A percentile compares a stretch with the other conserved stretches of the same genome.
Conservation (phyloP, 108 stramenopile species). For the Craspedostauros australis region DNA sequence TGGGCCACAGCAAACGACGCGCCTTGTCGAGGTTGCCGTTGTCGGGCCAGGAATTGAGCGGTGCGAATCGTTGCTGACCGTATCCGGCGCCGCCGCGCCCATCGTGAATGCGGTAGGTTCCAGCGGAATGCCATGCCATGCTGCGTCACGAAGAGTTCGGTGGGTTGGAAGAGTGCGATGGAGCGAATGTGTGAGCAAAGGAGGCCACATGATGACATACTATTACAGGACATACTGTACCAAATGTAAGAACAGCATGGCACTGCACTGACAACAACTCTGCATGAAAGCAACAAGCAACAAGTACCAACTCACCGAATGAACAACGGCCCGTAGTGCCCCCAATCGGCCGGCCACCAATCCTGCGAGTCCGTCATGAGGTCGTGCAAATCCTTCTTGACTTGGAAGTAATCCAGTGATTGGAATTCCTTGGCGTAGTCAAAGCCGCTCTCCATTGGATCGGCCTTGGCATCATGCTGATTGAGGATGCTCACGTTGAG, state of each 20-base stretch:
- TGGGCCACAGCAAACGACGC: conserved; percentile 60
- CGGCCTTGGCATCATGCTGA: conserved; percentile 28
- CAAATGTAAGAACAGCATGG: too few relatives aligned
- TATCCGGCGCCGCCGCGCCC: conserved; percentile 66
- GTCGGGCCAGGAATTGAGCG: conserved; percentile 76
- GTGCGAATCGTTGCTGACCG: conserved; percentile 60
- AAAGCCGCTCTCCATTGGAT: conserved; percentile 25
- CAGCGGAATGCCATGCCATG: conserved; percentile 60
- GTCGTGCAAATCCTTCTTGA: conserved; percentile 41
- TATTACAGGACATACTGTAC: too few relatives aligned
- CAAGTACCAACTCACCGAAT: conserved; percentile 46
- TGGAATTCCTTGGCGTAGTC: conserved; percentile 44
- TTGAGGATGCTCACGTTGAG: conserved; percentile 50
- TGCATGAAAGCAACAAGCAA: too few relatives aligned
- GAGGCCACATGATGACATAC: too few relatives aligned
- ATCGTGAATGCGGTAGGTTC: conserved; percentile 64
- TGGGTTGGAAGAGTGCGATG: too few relatives aligned
- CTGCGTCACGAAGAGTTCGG: too few relatives aligned
- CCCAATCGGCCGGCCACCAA: conserved; percentile 71
- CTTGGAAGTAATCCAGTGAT: conserved; percentile 27
- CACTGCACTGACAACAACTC: too few relatives aligned
- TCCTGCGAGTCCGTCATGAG: conserved; percentile 49
- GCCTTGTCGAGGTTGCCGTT: conserved; percentile 78
- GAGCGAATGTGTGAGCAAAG: too few relatives aligned
- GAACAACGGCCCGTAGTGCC: conserved; percentile 68